Evolutionary conservation across 768 basidiomycete species (phyloP), one percentile per base, ranked within the genome.

Genomic region (Lepiota subincarnata): DNA sequence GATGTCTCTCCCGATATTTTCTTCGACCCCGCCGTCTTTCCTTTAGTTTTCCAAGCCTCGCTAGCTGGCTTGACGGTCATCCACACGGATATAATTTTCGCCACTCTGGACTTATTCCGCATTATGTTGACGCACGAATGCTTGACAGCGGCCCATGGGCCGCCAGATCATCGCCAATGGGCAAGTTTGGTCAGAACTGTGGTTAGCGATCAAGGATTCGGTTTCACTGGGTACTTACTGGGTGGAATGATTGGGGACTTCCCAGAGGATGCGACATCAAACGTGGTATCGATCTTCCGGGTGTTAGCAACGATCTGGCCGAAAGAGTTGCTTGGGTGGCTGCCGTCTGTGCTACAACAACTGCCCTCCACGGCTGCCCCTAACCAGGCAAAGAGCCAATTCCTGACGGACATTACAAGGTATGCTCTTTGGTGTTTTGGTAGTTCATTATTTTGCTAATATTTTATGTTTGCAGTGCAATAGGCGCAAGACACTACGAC

Each of bases 241-340:
- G 70, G 77, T 16, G 96, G 97, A 3, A 74, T 98, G 22, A 83
- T 91, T 3, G 84, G 87, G 18, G 86, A 89, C 56, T 98, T 95
- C 66, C 91, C 92, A 3, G 92, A 92, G 64, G 96, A 98, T 55
- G 79, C 85, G 2, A 75, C 83, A 5, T 77, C 87, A 7, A 66
- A 73, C 34, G 85, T 95, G 41, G 82, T 92, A 51, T 82, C 86
- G 2, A 84, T 98, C 56, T 81, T 96, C 67, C 81, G 90, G 13
- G 76, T 80, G 11, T 67, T 93, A 48, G 76, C 84, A 22, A 69
- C 73, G 35, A 63, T 82, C n/a, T 92, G 89, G 84, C 76, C 87
- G 1, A 64, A 73, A 6, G 84, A 87, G 63, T 66, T 95, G 41
- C 70, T 87, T 34, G 66, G 74, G 18, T 96, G 92, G 89, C 65